These are phyloP conservation scores for Mortierella alpina DNA, from an alignment of 192 early-diverging fungal species.

Conservation along the genomic window DNA sequence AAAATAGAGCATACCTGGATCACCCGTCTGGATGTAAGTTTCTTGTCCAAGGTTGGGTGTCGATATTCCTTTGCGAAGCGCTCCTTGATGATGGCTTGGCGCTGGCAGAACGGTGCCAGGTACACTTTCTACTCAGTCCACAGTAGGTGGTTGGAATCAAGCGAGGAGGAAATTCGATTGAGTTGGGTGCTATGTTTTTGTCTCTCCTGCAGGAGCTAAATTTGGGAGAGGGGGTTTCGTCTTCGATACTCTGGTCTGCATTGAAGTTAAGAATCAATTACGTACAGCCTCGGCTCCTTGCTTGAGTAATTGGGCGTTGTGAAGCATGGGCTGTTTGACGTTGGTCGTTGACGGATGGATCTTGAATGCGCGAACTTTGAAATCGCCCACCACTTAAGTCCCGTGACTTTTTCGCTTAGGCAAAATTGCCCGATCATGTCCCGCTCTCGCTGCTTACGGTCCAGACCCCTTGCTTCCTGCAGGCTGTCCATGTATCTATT, in stretches of 20 bases:
- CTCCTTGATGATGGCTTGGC: conserved; percentile 85
- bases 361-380: background rate
- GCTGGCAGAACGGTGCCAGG: conserved; percentile 69
- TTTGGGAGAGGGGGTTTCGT: background rate
- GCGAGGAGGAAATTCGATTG: background rate
- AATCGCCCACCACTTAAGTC: background rate
- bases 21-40: conserved; percentile 80
- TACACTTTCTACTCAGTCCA: conserved; percentile 75
- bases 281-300: conserved; percentile 91
- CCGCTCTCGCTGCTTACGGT: too few species aligned
- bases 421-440: too few species aligned
- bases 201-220: background rate
- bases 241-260: background rate
- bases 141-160: background rate
- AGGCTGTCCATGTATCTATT: too few species aligned
- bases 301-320: conserved; percentile 70
- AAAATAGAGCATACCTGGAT: conserved; percentile 61
- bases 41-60: conserved; percentile 89
- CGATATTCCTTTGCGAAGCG: conserved; percentile 94
- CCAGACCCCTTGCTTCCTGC: too few species aligned
- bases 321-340: conserved; percentile 40
- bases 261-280: background rate
- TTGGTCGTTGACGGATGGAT: background rate
- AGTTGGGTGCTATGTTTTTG: too few species aligned
- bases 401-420: too few species aligned